phyloP scores from a whole-genome alignment of 129 eudicot genomes.

The Artemisia annua region DNA sequence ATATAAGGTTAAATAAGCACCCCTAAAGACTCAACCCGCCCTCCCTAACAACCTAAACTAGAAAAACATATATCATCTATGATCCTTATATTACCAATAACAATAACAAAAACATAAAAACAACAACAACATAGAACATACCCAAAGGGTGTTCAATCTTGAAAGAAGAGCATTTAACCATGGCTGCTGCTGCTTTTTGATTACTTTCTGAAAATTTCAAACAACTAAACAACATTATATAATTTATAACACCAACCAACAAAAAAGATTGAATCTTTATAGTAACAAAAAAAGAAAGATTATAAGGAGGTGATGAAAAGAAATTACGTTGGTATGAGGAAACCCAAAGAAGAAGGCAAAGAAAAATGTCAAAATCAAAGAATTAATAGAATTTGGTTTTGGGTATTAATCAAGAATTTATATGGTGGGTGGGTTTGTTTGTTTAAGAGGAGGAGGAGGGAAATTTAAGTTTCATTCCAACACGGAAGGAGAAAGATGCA shows the following conservation, averaged over 20 bases:
- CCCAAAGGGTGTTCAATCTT: constrained; percentile 45
- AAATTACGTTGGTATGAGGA: neutral
- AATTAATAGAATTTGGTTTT: neutral
- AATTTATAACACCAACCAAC: neutral
- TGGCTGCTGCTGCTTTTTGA: constrained; percentile 17
- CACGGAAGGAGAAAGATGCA: constrained; percentile 25
- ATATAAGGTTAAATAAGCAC: too few species aligned
- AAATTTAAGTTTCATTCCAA: neutral
- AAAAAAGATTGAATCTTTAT: constrained; percentile 6
- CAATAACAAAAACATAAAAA: constrained; percentile 7
- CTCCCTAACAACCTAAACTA: neutral
- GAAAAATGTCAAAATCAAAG: constrained; percentile 28
- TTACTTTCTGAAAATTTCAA: constrained; percentile 33
- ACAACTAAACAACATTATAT: constrained; percentile 26
- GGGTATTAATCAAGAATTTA: too few species aligned
- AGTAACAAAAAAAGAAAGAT: too few species aligned
- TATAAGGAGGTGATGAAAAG: neutral
- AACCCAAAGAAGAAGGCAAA: constrained; percentile 14
- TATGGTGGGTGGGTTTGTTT: too few species aligned
- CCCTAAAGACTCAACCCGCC: too few species aligned
- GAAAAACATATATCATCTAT: neutral
- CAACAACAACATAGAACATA: neutral
- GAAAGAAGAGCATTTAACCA: constrained; percentile 35
- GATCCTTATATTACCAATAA: neutral
- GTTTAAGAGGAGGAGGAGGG: too few species aligned